These are phyloP conservation scores for Yamadazyma olivae DNA, from an alignment of 805 yeast genomes.

Conservation along the genomic window DNA sequence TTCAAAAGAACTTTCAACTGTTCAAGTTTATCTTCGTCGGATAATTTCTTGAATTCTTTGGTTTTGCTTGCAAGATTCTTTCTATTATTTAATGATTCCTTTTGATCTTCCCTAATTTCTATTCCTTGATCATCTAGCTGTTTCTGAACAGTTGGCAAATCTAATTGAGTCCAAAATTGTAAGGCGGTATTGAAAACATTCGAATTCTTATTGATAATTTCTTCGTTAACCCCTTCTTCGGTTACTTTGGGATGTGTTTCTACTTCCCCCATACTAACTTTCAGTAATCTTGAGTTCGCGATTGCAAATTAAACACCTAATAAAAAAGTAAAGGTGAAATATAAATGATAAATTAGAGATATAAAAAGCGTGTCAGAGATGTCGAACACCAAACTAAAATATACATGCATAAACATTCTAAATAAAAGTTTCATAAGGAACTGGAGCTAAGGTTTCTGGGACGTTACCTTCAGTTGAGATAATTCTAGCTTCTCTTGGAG, in stretches of 20 bases:
- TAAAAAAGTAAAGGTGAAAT: no score
- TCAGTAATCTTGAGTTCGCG: not conserved
- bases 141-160: conserved; percentile 66
- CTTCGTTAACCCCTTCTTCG: not conserved
- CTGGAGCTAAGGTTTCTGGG: conserved; percentile 98
- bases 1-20: conserved; percentile 67
- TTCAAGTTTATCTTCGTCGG: conserved; percentile 61
- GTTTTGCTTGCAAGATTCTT: conserved; percentile 79
- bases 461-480: conserved; percentile 77
- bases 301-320: not conserved
- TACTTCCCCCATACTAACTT: not conserved
- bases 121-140: conserved; percentile 72
- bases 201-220: conserved; percentile 6
- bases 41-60: conserved; percentile 76
- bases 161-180: conserved; percentile 72
- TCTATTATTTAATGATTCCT: conserved; percentile 63
- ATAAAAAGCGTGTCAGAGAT: no score
- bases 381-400: no score
- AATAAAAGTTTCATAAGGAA: conserved; percentile 99
- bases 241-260: not conserved
- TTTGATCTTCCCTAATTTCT: conserved; percentile 68
- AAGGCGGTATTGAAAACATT: conserved; percentile 53
- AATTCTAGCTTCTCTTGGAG: conserved; percentile 91
- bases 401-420: conserved; percentile 38
- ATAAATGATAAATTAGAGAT: no score